phyloP scores from a whole-genome alignment of 2,329 filamentous ascomycete species.

The Dothistroma pini region DNA sequence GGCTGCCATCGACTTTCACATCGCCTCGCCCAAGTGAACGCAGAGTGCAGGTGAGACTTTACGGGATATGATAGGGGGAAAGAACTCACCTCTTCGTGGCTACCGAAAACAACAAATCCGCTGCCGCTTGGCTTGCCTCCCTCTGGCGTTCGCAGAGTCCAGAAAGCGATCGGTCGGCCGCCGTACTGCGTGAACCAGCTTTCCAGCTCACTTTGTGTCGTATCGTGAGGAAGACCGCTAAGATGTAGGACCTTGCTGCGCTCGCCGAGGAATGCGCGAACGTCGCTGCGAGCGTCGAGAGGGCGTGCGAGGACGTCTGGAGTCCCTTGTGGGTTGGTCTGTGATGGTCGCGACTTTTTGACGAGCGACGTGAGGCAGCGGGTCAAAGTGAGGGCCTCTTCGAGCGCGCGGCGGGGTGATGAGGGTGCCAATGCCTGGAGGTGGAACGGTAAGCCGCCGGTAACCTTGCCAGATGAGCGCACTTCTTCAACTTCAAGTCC shows the following conservation, averaged over 20 bases:
- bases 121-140: constrained; percentile 99
- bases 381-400: constrained; percentile 91
- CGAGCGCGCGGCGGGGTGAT: constrained; percentile 92
- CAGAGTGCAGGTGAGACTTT: background rate
- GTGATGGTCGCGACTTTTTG: constrained; percentile 86
- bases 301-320: constrained; percentile 91
- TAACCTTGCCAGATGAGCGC: constrained; percentile 95
- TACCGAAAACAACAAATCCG: constrained; percentile 97
- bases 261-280: constrained; percentile 91
- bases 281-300: constrained; percentile 95
- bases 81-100: constrained; percentile 86
- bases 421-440: constrained; percentile 92
- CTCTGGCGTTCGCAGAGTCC: constrained; percentile 95
- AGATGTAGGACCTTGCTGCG: constrained; percentile 98
- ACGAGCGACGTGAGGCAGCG: constrained; percentile 89
- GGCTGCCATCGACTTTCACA: constrained; percentile 4
- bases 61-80: background rate
- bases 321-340: constrained; percentile 65
- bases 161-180: constrained; percentile 95
- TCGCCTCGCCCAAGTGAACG: background rate
- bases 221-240: constrained; percentile 95
- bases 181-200: constrained; percentile 99
- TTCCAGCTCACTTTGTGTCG: constrained; percentile 96
- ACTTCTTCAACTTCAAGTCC: constrained; percentile 97
- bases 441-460: constrained; percentile 97